These are phyloP conservation scores for Bauhinia variegata DNA, from an alignment of 306 rosid species.

Conservation along the genomic window DNA sequence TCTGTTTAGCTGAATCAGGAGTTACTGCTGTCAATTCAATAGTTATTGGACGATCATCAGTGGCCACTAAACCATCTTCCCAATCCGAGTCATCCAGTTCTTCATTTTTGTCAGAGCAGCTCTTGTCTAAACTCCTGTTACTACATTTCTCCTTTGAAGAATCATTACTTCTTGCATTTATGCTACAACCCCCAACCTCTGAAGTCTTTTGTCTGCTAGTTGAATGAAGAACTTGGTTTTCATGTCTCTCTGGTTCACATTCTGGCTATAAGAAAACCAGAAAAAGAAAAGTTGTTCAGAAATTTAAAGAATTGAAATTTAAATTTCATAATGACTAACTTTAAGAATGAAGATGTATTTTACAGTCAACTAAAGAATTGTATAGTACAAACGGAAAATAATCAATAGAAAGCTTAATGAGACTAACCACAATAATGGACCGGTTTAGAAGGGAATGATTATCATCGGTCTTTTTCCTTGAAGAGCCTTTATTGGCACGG, in stretches of 20 bases:
- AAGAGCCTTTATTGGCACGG: conserved; percentile 43
- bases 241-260: conserved; percentile 43
- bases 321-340: background rate
- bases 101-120: conserved; percentile 44
- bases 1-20: conserved; percentile 53
- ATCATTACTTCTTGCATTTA: conserved; percentile 41
- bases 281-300: background rate
- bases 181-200: conserved; percentile 48
- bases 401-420: conserved; percentile 13
- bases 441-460: background rate
- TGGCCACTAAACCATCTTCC: conserved; percentile 78
- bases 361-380: conserved; percentile 15
- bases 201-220: conserved; percentile 34
- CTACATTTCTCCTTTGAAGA: conserved; percentile 43
- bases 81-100: conserved; percentile 77
- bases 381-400: conserved; percentile 21
- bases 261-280: conserved; percentile 50
- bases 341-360: background rate
- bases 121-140: conserved; percentile 38
- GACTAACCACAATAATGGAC: conserved; percentile 30
- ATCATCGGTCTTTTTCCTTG: conserved; percentile 33
- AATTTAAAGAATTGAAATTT: conserved; percentile 9
- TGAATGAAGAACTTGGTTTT: conserved; percentile 39
- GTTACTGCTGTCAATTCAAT: conserved; percentile 68
- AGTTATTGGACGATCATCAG: conserved; percentile 53